These are phyloP conservation scores for Leucocoprinus birnbaumii DNA, from an alignment of 768 basidiomycete genomes.

Conservation along the genomic window DNA sequence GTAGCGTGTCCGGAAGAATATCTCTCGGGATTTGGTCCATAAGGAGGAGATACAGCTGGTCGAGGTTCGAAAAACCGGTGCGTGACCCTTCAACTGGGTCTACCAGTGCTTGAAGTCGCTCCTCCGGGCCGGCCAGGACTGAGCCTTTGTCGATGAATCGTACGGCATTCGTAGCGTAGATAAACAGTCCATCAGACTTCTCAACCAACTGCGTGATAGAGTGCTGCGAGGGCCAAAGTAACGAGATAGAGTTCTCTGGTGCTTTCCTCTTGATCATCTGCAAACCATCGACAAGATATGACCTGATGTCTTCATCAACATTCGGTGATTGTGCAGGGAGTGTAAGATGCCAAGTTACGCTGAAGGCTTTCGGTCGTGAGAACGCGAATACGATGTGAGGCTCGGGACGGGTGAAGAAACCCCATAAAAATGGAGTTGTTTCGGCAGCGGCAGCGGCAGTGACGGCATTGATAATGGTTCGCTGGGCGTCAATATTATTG, in stretches of 20 bases:
- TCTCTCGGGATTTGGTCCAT: background rate
- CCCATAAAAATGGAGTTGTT: slow-evolving; percentile 17
- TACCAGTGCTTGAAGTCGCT: too few relatives aligned
- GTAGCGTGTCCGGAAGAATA: background rate
- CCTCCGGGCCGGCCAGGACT: too few relatives aligned
- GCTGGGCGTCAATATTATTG: slow-evolving; percentile 5
- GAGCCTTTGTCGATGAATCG: slow-evolving; percentile 17
- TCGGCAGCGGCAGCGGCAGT: background rate
- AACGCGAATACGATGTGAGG: slow-evolving; percentile 19
- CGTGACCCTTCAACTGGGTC: too few relatives aligned
- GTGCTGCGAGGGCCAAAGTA: slow-evolving; percentile 18
- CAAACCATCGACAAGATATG: background rate
- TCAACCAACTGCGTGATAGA: slow-evolving; percentile 16
- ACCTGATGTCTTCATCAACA: background rate
- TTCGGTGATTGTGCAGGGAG: slow-evolving; percentile 7
- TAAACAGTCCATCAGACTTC: slow-evolving; percentile 21
- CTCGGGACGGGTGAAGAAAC: slow-evolving; percentile 25
- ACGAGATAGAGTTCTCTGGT: background rate
- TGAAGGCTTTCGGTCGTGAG: background rate
- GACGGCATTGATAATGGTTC: slow-evolving; percentile 14
- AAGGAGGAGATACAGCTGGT: background rate
- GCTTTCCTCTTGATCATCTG: background rate
- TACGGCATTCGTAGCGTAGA: slow-evolving; percentile 22
- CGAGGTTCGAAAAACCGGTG: background rate
- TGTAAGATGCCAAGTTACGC: background rate